Conservation (phyloP, 1,284 basidiomycete species). For the Sporisorium exsertum region DNA sequence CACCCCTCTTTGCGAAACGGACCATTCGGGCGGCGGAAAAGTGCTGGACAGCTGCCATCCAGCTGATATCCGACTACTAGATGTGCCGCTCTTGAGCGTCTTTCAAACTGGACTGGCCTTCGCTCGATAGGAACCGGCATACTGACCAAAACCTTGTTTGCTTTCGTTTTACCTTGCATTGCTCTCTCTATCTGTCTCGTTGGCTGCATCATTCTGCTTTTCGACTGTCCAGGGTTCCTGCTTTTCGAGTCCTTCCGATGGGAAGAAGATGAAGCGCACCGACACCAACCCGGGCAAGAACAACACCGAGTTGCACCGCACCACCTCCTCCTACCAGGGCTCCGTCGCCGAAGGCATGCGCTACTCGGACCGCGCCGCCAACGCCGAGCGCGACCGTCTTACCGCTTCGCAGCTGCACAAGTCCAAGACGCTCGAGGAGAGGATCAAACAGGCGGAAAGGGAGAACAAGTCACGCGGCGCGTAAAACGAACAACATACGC, state of each 20-base stretch:
- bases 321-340: constrained; percentile 69
- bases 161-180: neutral
- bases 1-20: neutral
- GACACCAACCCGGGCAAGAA: constrained; percentile 65
- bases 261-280: constrained; percentile 67
- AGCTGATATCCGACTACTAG: neutral
- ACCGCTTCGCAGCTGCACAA: constrained; percentile 68
- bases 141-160: neutral
- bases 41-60: neutral
- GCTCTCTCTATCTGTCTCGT: neutral
- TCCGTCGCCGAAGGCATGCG: constrained; percentile 67
- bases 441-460: constrained; percentile 65
- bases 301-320: constrained; percentile 68
- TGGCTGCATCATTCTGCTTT: neutral
- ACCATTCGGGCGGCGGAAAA: neutral
- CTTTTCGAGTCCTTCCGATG: constrained; percentile 59
- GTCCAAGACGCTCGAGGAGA: constrained; percentile 68
- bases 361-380: constrained; percentile 64
- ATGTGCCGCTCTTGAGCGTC: neutral
- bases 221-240: constrained; percentile 49
- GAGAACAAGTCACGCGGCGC: no score
- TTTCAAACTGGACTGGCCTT: neutral
- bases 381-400: constrained; percentile 56
- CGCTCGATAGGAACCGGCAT: neutral
- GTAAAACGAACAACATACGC: no score